phyloP scores from a whole-genome alignment of 352 stramenopile species.

The Globisporangium megalacanthum region DNA sequence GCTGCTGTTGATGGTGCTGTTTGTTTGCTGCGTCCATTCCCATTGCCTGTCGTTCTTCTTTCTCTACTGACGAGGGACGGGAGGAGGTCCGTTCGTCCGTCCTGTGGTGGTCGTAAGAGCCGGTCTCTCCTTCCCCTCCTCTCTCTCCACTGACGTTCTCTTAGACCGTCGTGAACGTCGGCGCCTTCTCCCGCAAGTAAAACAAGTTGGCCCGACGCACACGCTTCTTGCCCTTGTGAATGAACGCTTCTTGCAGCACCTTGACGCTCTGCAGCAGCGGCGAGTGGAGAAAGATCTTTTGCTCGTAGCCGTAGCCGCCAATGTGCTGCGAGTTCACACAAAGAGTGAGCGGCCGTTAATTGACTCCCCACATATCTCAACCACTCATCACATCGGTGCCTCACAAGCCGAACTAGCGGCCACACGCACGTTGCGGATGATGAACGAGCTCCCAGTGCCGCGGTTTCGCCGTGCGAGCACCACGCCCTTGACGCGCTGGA shows the following conservation, averaged over 20 bases:
- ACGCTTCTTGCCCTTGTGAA: constrained; percentile 90
- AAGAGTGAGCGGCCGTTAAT: background rate
- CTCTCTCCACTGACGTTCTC: background rate
- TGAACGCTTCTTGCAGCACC: constrained; percentile 85
- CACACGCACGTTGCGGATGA: constrained; percentile 76
- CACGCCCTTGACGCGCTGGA: constrained; percentile 76
- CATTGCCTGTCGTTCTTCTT: no score
- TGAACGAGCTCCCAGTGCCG: constrained; percentile 75
- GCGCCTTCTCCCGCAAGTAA: constrained; percentile 84
- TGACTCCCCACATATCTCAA: background rate
- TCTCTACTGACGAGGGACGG: no score
- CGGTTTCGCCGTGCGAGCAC: constrained; percentile 78
- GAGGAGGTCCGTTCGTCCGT: no score
- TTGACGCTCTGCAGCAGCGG: constrained; percentile 86
- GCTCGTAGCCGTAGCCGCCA: constrained; percentile 81
- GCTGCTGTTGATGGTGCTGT: no score
- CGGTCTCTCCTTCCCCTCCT: background rate
- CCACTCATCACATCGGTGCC: no score
- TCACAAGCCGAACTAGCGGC: background rate
- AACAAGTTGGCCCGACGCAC: constrained; percentile 87
- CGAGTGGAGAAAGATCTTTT: constrained; percentile 87
- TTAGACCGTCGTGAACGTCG: constrained; percentile 80
- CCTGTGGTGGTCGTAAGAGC: no score
- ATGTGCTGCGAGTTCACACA: constrained; percentile 42
- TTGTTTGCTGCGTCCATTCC: no score